Base-by-base conservation (phyloP, 306 rosid species). In the Trichosanthes cucumerina region DNA sequence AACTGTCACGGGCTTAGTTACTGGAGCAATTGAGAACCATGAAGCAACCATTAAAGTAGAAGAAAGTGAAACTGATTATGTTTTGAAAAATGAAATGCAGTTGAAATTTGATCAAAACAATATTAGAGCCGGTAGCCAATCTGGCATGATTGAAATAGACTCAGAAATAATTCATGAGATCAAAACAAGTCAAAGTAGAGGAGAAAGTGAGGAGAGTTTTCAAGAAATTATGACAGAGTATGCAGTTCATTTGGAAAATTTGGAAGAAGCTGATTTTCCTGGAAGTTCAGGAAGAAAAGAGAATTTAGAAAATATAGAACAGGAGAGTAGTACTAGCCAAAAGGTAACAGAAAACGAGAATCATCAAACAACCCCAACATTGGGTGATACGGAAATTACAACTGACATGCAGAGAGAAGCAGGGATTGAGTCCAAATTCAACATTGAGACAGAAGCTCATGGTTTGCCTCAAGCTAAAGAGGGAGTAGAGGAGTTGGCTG, bases 21-120 rank as follows among this genome's bases (percentile, higher is more conserved):
- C 80, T 26, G 82, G 34, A 81, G 65, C 80, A 75, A 19, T 34
- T 69, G 83, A 85, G 79, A 83, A 73, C 77, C 72, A 75, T 70
- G 86, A 81, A 77, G 82, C 81, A 34, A 71, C 83, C 52, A 1
- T 75, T 49, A 62, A 46, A 50, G 75, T 1, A 31, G 58, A 54
- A 52, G 53, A 58, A 65, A 77, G 53, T 8, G 69, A 77, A 57
- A 77, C 23, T 26, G 26, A 23, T 39, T 58, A 23, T 53, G 47
- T 31, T 50, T 75, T 52, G 78, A 23, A 75, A 52, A 24, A 44
- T 15, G 78, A 75, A 75, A 34, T 50, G 16, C 63, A 53, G 64
- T 33, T 53, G 47, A 47, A 75, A 33, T 53, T 14, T 10, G 19
- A 75, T 58, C 56, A 47, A n/a, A 38, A 21, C 54, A 39, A 57